phyloP scores from a whole-genome alignment of 1,139 yeast species.

The Protomyces lactucae-debilis region DNA sequence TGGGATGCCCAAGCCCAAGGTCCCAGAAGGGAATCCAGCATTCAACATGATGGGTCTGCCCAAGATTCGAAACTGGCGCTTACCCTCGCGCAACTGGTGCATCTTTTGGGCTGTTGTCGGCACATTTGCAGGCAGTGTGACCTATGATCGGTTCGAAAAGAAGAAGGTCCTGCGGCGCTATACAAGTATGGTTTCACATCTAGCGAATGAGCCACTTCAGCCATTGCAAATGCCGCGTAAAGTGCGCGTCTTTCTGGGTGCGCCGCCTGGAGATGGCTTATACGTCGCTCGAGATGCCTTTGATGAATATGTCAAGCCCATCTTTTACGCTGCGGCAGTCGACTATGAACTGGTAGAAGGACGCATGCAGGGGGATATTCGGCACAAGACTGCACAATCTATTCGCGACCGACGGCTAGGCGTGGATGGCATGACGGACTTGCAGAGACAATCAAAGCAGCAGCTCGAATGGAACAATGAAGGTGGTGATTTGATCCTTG shows the following conservation, averaged over 20 bases:
- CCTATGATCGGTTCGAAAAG: constrained; percentile 75
- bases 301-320: constrained; percentile 73
- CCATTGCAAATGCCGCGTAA: constrained; percentile 63
- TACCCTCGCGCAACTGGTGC: constrained; percentile 92
- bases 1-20: not conserved
- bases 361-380: constrained; percentile 78
- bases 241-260: constrained; percentile 78
- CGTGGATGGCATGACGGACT: constrained; percentile 21
- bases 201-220: constrained; percentile 44
- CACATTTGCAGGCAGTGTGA: constrained; percentile 62
- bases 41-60: constrained; percentile 70
- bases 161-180: constrained; percentile 59
- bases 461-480: constrained; percentile 34
- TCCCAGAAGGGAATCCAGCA: constrained; percentile 60
- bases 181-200: constrained; percentile 55
- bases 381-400: constrained; percentile 74
- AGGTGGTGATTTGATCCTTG: constrained; percentile 82
- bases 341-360: constrained; percentile 77
- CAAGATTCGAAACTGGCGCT: constrained; percentile 29
- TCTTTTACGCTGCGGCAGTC: constrained; percentile 76
- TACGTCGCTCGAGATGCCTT: constrained; percentile 71
- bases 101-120: constrained; percentile 76
- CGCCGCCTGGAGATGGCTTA: constrained; percentile 91
- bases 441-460: constrained; percentile 30
- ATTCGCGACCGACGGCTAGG: constrained; percentile 58